phyloP scores from a whole-genome alignment of 495 filamentous ascomycete genomes.

The Penicillium lividum region DNA sequence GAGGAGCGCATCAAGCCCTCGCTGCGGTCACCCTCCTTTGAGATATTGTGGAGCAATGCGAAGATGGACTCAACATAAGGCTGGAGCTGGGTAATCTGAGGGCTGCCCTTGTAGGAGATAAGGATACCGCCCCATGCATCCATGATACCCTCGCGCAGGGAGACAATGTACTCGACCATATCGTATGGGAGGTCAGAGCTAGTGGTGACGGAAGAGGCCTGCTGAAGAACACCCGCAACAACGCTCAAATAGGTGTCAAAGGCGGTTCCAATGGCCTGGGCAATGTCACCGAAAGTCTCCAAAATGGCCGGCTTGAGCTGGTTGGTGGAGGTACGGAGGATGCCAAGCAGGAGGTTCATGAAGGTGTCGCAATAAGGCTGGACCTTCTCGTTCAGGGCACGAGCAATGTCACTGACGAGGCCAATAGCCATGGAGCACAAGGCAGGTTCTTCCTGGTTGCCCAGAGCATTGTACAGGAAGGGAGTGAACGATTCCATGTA shows the following conservation, averaged over 20 bases:
- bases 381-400: conserved; percentile 83
- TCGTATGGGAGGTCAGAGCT: conserved; percentile 73
- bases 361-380: conserved; percentile 94
- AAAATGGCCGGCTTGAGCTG: conserved; percentile 98
- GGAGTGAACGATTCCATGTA: conserved; percentile 95
- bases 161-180: conserved; percentile 93
- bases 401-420: conserved; percentile 91
- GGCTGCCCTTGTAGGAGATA: conserved; percentile 76
- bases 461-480: conserved; percentile 88
- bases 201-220: conserved; percentile 79
- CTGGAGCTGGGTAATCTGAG: conserved; percentile 63
- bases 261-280: conserved; percentile 87
- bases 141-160: conserved; percentile 95
- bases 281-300: conserved; percentile 97
- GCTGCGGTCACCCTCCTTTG: conserved; percentile 78
- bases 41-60: conserved; percentile 79
- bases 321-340: conserved; percentile 79
- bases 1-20: conserved; percentile 87
- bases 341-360: conserved; percentile 94
- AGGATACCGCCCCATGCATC: conserved; percentile 98
- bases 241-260: conserved; percentile 92
- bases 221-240: conserved; percentile 90
- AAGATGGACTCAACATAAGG: conserved; percentile 87
- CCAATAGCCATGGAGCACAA: conserved; percentile 98
- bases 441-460: conserved; percentile 90